phyloP scores from a whole-genome alignment of 352 stramenopile genomes.

The Pythium utonaiense region DNA sequence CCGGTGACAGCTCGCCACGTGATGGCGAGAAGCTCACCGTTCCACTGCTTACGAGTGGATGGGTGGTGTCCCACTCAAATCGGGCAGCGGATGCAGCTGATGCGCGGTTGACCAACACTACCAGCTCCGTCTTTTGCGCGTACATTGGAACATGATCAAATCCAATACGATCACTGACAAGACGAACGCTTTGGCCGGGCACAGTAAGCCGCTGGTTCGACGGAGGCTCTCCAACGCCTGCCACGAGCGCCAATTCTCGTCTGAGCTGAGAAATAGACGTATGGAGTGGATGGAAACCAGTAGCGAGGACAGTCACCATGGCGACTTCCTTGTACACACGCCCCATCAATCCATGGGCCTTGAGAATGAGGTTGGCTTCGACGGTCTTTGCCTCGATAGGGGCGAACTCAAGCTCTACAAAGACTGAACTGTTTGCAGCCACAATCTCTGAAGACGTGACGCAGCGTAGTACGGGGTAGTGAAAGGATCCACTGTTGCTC shows the following conservation, averaged over 20 bases:
- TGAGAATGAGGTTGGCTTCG: conserved; percentile 52
- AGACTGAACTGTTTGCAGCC: conserved; percentile 51
- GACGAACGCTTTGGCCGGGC: conserved; percentile 37
- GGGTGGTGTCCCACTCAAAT: conserved; percentile 59
- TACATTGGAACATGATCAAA: conserved; percentile 63
- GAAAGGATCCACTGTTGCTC: not conserved
- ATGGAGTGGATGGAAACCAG: conserved; percentile 48
- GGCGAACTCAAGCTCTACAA: conserved; percentile 75
- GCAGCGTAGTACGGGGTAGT: conserved; percentile 56
- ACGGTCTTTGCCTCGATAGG: conserved; percentile 57
- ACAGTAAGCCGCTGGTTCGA: conserved; percentile 31
- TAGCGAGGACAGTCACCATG: conserved; percentile 58
- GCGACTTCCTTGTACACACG: conserved; percentile 58
- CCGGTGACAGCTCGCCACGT: conserved; percentile 40
- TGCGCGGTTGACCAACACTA: conserved; percentile 48
- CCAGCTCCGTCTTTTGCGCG: conserved; percentile 37
- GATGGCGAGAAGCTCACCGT: conserved; percentile 48
- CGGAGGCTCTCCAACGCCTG: conserved; percentile 15
- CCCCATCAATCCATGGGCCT: conserved; percentile 68
- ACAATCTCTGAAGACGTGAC: conserved; percentile 52
- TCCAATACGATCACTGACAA: conserved; percentile 49
- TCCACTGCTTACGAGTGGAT: conserved; percentile 50
- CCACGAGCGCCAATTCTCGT: conserved; percentile 19
- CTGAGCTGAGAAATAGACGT: conserved; percentile 37
- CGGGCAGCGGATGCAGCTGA: conserved; percentile 6